A percentile compares a stretch with the other conserved stretches of the same genome.
Conservation (phyloP, 495 filamentous ascomycete genomes). For the Xanthoparmelia taractica region DNA sequence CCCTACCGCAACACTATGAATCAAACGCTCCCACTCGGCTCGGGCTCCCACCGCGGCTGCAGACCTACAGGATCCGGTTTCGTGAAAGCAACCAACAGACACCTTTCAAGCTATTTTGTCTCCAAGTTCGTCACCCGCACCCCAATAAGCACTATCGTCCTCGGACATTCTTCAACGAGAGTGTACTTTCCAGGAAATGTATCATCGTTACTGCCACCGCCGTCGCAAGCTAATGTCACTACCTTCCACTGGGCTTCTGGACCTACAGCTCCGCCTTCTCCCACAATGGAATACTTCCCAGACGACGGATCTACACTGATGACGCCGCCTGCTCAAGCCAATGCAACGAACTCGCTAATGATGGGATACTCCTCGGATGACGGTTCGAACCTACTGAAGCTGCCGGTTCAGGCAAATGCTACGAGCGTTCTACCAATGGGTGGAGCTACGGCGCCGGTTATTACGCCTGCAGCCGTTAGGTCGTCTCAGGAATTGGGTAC, state of each 20-base stretch:
- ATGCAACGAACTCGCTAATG: neutral
- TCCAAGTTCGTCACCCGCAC: neutral
- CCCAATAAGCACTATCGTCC: neutral
- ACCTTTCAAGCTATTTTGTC: neutral
- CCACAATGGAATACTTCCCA: neutral
- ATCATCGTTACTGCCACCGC: neutral
- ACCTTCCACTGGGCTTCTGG: neutral
- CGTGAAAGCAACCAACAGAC: neutral
- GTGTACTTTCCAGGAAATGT: neutral
- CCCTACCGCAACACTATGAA: conserved; percentile 13
- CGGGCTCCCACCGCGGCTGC: neutral
- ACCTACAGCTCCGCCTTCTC: conserved; percentile 3
- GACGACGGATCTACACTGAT: neutral
- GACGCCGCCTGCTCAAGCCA: neutral
- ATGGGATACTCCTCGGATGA: neutral
- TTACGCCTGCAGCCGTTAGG: neutral
- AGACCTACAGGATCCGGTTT: conserved; percentile 5
- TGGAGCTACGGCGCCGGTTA: neutral
- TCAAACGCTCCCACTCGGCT: neutral
- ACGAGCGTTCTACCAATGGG: neutral
- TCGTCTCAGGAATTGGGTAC: neutral
- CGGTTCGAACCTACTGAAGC: neutral
- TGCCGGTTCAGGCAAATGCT: neutral
- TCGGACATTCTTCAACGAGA: neutral
- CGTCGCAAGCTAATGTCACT: neutral